Conservation (phyloP, 2,329 filamentous ascomycete genomes). For the Penicillium sp. region DNA sequence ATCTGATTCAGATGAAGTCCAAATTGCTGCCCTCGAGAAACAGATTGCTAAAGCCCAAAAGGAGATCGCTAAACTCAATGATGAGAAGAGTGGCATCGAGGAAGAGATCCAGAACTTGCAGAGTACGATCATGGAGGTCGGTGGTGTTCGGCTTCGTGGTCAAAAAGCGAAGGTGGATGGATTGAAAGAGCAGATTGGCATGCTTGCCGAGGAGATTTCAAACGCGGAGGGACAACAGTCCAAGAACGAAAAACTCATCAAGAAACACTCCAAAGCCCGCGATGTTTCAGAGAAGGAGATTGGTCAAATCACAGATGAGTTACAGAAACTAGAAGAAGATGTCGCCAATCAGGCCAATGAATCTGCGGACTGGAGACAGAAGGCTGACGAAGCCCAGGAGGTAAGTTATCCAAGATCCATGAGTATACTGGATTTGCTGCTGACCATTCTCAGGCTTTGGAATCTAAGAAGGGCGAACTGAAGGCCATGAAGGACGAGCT, state of each 20-base stretch:
- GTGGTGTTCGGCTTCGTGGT: conserved; percentile 84
- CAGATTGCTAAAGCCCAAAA: conserved; percentile 67
- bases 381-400: conserved; percentile 78
- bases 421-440: conserved; percentile 12
- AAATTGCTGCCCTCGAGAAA: conserved; percentile 70
- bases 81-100: conserved; percentile 85
- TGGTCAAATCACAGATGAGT: conserved; percentile 66
- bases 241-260: conserved; percentile 89
- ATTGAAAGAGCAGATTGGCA: conserved; percentile 79
- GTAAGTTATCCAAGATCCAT: conserved; percentile 30
- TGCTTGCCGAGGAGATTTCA: conserved; percentile 77
- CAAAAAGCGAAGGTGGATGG: conserved; percentile 90
- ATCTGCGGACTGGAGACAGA: conserved; percentile 68
- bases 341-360: conserved; percentile 73
- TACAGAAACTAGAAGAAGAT: conserved; percentile 75
- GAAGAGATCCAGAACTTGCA: conserved; percentile 89
- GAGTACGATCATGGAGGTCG: conserved; percentile 97
- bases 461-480: conserved; percentile 76
- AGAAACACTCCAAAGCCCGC: conserved; percentile 81
- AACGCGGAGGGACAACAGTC: conserved; percentile 81
- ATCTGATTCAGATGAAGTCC: conserved; percentile 74
- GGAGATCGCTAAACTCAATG: conserved; percentile 75
- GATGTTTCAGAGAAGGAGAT: conserved; percentile 77
- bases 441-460: conserved; percentile 55
- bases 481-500: conserved; percentile 76